Evolutionary conservation across 305 asterid species (phyloP).

Genomic region (Petunia hybrid): DNA sequence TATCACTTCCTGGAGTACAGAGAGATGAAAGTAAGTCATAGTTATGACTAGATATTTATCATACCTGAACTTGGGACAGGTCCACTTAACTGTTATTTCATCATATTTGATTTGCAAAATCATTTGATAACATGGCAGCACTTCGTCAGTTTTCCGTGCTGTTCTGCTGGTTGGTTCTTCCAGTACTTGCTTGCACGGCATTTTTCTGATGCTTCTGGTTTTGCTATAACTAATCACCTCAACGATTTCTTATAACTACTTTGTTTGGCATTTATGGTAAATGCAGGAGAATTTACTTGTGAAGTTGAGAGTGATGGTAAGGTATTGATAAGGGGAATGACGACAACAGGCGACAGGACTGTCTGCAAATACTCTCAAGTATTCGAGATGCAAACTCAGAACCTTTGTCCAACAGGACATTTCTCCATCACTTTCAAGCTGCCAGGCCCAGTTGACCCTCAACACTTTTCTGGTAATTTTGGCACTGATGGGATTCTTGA

Average conservation of each 20-base stretch:
- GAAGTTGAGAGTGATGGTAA: constrained; percentile 76
- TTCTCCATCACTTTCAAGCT: constrained; percentile 74
- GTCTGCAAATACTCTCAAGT: constrained; percentile 56
- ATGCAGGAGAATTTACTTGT: constrained; percentile 78
- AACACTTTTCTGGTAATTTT: constrained; percentile 70
- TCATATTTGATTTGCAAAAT: constrained; percentile 13
- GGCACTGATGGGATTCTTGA: constrained; percentile 81
- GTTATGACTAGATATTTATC: background rate
- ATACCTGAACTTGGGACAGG: constrained; percentile 10
- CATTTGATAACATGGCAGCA: background rate
- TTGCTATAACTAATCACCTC: background rate
- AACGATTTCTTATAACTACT: background rate
- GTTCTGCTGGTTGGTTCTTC: background rate
- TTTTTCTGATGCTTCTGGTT: constrained; percentile 11
- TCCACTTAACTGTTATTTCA: constrained; percentile 28
- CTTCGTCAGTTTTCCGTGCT: background rate
- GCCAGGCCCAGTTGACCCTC: constrained; percentile 87
- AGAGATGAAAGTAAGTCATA: constrained; percentile 77
- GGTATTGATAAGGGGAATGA: constrained; percentile 70
- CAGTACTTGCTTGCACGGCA: background rate
- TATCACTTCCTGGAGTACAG: constrained; percentile 88
- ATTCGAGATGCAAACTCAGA: constrained; percentile 78
- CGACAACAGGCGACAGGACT: constrained; percentile 61
- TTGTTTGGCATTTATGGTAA: background rate
- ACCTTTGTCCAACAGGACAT: constrained; percentile 77